Evolutionary conservation across 192 early-diverging fungal species (phyloP).

Genomic region (Rhizoclosmatium globosum): DNA sequence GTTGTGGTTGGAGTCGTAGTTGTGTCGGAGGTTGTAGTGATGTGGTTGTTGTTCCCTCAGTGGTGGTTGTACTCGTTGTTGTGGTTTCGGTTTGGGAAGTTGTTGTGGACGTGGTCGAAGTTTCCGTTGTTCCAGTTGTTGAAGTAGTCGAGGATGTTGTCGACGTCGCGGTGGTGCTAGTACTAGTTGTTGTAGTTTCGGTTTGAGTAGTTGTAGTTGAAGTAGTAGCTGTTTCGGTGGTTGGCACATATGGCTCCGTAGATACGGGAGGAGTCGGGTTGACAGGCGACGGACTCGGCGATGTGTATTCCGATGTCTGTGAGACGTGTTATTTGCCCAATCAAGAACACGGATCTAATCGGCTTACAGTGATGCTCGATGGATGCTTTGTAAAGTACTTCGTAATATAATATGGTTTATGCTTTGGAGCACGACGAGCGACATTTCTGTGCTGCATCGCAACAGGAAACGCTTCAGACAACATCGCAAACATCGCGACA

Average conservation of each 20-base stretch:
- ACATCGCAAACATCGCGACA: no score
- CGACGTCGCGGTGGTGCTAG: neutral
- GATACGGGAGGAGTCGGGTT: neutral
- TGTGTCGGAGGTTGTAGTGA: neutral
- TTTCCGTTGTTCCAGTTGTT: constrained; percentile 5
- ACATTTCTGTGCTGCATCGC: no score
- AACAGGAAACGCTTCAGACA: no score
- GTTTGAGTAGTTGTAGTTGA: constrained; percentile 6
- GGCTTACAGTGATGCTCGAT: no score
- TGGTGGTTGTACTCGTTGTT: constrained; percentile 8
- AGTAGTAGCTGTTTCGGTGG: neutral
- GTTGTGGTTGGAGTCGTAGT: neutral
- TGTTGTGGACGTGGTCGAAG: constrained; percentile 7
- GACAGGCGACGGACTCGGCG: neutral
- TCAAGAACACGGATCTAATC: neutral
- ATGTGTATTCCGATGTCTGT: neutral
- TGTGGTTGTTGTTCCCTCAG: neutral
- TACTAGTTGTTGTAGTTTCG: neutral
- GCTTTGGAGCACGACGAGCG: no score
- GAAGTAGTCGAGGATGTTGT: constrained; percentile 11
- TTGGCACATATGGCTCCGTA: neutral
- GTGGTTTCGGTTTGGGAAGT: neutral
- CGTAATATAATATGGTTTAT: no score
- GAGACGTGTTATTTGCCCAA: neutral
- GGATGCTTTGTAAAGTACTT: no score